Conservation (phyloP, 106 monocot species). For the Allium fistulosum region DNA sequence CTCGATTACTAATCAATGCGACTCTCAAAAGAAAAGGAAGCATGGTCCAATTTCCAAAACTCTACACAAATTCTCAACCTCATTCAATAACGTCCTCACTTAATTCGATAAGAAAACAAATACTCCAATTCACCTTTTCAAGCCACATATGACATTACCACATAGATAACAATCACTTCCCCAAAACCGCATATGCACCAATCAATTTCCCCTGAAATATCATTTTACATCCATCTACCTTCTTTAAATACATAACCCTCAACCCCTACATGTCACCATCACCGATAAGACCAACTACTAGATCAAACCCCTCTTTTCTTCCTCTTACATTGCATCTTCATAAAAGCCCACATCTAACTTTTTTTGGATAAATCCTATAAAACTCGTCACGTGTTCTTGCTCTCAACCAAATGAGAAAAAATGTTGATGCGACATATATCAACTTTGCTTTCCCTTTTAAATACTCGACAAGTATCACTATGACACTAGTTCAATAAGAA, state of each 20-base stretch:
- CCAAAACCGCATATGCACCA: slow-evolving; percentile 63
- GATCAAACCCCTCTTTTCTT: slow-evolving; percentile 43
- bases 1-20: slow-evolving; percentile 24
- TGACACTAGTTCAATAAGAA: slow-evolving; percentile 33
- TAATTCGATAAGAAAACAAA: slow-evolving; percentile 90
- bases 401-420: slow-evolving; percentile 73
- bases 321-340: too few species aligned
- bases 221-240: slow-evolving; percentile 81
- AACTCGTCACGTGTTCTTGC: slow-evolving; percentile 63
- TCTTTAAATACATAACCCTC: slow-evolving; percentile 79
- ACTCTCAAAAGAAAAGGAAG: slow-evolving; percentile 51
- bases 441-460: slow-evolving; percentile 58
- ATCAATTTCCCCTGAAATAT: slow-evolving; percentile 62
- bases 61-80: slow-evolving; percentile 37
- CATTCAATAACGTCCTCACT: slow-evolving; percentile 34
- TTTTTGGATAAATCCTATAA: slow-evolving; percentile 81
- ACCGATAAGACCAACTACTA: slow-evolving; percentile 61
- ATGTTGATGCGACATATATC: slow-evolving; percentile 58
- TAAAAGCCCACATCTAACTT: slow-evolving; percentile 90
- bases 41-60: slow-evolving; percentile 95
- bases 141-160: too few species aligned
- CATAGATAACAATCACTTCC: too few species aligned
- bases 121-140: slow-evolving; percentile 35
- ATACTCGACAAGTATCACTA: slow-evolving; percentile 59
- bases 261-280: slow-evolving; percentile 64